Base-by-base conservation (phyloP, 2,329 filamentous ascomycete species). In the Microdochium nivale region DNA sequence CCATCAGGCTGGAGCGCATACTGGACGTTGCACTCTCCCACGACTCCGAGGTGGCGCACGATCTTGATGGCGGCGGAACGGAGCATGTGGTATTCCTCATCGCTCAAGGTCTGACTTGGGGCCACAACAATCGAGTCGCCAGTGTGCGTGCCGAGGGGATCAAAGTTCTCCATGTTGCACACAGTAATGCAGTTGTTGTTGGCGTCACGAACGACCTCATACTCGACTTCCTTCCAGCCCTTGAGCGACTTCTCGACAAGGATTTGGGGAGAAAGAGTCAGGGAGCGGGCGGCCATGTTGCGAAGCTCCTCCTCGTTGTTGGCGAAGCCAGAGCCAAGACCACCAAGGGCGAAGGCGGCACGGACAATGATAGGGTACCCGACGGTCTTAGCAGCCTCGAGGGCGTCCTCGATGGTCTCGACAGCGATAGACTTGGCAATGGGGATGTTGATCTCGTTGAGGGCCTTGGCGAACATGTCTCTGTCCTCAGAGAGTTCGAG, bases 111-210 rank as follows among this genome's bases (percentile, higher is more conserved):
- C 71, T 97, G 94, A 3, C 92, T 97, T 40, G 94, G 94, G 9
- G 94, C 94, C 47, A 99, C 94, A 50, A 99, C 94, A 59, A 99
- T 96, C 13, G 92, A 97, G 67, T 99, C 94, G 68, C 94, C 94
- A 2, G 94, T 99, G 66, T 97, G 94, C 56, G 97, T 97, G 62
- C 94, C 94, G 1, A 99, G 84, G 51, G 94, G 94, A 68, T 99
- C 94, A 64, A 99, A 99, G 74, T 99, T 99, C 75, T 99, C 94
- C 94, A 99, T 97, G 76, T 99, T 99, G 71, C 94, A 99, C 55
- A 99, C 94, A 7, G 94, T 99, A 67, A 99, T 97, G 68, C 94
- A 99, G 79, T 97, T 97, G 74, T 99, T 91, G 61, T 90, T 84
- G 52, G 85, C 87, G 75, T 97, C 94, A 63, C 94, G 87, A 40